Conservation (phyloP, 2,329 filamentous ascomycete genomes). For the Byssoonygena ceratinophila region DNA sequence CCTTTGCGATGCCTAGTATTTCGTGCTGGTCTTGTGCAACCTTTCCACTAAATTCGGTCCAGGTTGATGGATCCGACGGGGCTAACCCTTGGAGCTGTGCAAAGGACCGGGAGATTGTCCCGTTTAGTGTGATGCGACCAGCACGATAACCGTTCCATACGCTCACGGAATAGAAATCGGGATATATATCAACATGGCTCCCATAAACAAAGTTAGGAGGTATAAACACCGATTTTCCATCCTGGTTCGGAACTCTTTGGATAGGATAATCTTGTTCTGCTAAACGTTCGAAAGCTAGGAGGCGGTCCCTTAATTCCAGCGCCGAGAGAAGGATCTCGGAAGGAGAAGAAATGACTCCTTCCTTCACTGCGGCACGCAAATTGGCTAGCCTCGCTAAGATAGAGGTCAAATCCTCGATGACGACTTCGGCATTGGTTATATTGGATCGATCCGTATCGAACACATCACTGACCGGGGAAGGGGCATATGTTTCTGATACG, state of each 20-base stretch:
- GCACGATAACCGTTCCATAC: constrained; percentile 53
- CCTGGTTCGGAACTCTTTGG: not conserved
- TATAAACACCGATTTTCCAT: not conserved
- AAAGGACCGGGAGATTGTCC: constrained; percentile 36
- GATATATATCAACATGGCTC: constrained; percentile 47
- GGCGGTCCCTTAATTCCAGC: constrained; percentile 26
- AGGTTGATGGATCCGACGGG: not conserved
- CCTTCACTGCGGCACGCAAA: constrained; percentile 27
- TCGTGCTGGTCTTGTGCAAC: constrained; percentile 24
- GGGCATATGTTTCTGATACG: constrained; percentile 3
- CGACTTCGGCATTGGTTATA: constrained; percentile 17
- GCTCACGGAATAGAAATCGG: constrained; percentile 44
- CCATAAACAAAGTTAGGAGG: constrained; percentile 30
- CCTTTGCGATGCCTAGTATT: constrained; percentile 24
- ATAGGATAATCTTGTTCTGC: constrained; percentile 25
- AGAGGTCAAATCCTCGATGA: constrained; percentile 24
- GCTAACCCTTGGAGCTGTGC: constrained; percentile 18
- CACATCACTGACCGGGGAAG: not conserved
- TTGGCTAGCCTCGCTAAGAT: constrained; percentile 25
- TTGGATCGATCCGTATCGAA: not conserved
- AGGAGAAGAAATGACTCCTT: constrained; percentile 20
- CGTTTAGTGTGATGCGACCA: constrained; percentile 45
- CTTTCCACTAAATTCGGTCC: constrained; percentile 23
- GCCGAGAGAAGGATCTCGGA: constrained; percentile 26
- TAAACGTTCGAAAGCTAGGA: constrained; percentile 26